Percentiles rank a stretch among this genome's conserved stretches.
Conservation (phyloP, 345 rosid species). For the Noccaea bulbosa region DNA sequence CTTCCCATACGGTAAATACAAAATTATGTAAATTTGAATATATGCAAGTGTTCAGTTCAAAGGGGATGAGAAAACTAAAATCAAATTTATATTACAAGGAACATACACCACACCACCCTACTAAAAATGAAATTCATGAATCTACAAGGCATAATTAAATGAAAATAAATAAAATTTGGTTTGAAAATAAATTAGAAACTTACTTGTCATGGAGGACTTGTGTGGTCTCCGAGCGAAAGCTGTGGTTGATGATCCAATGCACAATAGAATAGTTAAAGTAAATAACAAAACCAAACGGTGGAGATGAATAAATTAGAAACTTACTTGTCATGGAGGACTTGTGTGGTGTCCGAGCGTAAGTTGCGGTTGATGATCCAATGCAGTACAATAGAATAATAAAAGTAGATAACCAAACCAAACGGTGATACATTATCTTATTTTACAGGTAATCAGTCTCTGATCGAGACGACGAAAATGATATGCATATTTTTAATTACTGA, state of each 20-base stretch:
- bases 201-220: slow-evolving; percentile 22
- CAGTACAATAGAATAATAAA: slow-evolving; percentile 21
- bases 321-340: slow-evolving; percentile 20
- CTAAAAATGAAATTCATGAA: slow-evolving; percentile 2
- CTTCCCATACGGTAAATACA: slow-evolving; percentile 7
- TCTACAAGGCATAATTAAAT: not conserved
- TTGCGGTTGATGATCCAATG: slow-evolving; percentile 25
- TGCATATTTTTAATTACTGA: not conserved
- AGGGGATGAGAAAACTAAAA: not conserved
- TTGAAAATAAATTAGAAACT: slow-evolving; percentile 2
- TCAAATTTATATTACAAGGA: slow-evolving; percentile 1
- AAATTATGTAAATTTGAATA: slow-evolving; percentile 6
- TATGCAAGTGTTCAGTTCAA: not conserved
- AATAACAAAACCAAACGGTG: not conserved
- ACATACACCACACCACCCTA: not conserved
- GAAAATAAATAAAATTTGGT: not conserved
- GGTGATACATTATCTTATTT: slow-evolving; percentile 15
- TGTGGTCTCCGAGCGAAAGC: slow-evolving; percentile 24
- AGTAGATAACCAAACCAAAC: slow-evolving; percentile 19
- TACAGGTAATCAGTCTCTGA: slow-evolving; percentile 6
- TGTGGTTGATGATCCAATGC: slow-evolving; percentile 26
- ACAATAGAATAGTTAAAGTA: slow-evolving; percentile 19
- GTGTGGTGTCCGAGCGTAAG: slow-evolving; percentile 25
- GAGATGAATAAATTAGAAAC: not conserved
- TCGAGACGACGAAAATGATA: not conserved